A percentile compares a stretch with the other conserved stretches of the same genome.
Conservation (phyloP, 2,329 filamentous ascomycete species). For the Pseudocercospora cruenta region DNA sequence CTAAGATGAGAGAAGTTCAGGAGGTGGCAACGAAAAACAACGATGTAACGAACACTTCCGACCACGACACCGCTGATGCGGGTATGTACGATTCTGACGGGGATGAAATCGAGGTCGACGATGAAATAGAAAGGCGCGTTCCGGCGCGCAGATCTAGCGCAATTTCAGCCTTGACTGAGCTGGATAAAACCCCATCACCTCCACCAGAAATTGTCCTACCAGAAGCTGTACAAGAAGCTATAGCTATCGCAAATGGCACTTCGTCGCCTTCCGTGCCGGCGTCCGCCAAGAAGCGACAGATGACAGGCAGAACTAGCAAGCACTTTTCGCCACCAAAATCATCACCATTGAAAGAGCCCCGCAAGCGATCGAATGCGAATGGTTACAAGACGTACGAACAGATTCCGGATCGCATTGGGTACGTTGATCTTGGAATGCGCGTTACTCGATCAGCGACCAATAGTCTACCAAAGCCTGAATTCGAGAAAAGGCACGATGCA, state of each 20-base stretch:
- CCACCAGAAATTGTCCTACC: background rate
- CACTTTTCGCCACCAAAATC: constrained; percentile 33
- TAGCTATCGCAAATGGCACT: constrained; percentile 8
- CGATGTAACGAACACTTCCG: background rate
- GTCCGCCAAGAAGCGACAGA: constrained; percentile 33
- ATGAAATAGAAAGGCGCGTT: background rate
- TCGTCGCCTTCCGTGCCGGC: background rate
- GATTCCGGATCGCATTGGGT: constrained; percentile 5
- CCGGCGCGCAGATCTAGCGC: background rate
- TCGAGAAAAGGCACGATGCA: background rate
- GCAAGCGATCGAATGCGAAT: background rate
- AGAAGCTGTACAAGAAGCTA: constrained; percentile 13
- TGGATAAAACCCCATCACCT: background rate
- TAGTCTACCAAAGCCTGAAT: background rate
- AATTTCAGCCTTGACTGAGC: background rate
- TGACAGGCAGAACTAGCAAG: constrained; percentile 39
- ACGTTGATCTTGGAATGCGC: background rate
- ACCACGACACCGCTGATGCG: background rate
- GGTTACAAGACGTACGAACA: background rate
- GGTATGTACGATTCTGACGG: constrained; percentile 1
- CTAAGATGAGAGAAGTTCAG: background rate
- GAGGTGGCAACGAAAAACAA: background rate
- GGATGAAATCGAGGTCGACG: constrained; percentile 6
- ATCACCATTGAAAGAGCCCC: background rate
- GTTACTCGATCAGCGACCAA: background rate